Conservation (phyloP, 352 stramenopile species). For the Aphanomyces cochlioides region DNA sequence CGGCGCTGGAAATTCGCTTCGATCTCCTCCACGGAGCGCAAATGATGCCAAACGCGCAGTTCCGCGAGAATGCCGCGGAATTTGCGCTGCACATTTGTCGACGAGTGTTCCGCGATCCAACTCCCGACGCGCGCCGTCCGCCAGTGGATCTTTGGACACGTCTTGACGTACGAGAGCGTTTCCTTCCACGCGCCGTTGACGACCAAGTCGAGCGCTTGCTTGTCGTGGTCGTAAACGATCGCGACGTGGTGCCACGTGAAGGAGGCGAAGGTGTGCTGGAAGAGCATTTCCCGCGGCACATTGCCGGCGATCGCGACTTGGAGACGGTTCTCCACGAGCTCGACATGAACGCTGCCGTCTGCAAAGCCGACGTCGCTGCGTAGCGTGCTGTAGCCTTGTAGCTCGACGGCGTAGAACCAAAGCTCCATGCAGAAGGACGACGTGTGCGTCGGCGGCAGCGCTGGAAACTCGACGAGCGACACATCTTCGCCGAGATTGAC, state of each 20-base stretch:
- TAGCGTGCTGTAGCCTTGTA: conserved; percentile 59
- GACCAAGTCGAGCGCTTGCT: conserved; percentile 39
- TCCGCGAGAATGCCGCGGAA: conserved; percentile 76
- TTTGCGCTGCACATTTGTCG: conserved; percentile 43
- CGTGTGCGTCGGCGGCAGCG: conserved; percentile 30
- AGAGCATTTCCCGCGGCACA: conserved; percentile 62
- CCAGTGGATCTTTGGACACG: conserved; percentile 49
- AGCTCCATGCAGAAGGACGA: conserved; percentile 50
- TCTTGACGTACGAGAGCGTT: conserved; percentile 41
- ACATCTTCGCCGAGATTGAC: conserved; percentile 61
- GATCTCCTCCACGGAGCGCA: conserved; percentile 46
- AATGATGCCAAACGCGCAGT: conserved; percentile 62
- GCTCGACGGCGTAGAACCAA: conserved; percentile 69
- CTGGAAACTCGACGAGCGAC: conserved; percentile 63
- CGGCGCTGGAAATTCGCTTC: conserved; percentile 56
- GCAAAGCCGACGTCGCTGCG: conserved; percentile 72
- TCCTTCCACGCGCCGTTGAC: conserved; percentile 53
- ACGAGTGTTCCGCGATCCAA: conserved; percentile 56
- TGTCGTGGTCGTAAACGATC: conserved; percentile 44
- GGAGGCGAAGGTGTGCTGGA: conserved; percentile 51
- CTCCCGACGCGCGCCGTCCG: conserved; percentile 59
- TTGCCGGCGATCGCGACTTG: conserved; percentile 74
- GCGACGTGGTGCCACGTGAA: conserved; percentile 71
- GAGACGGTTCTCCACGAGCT: conserved; percentile 60
- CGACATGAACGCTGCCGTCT: conserved; percentile 62